Evolutionary conservation across 768 basidiomycete genomes (phyloP).

Genomic region (Rhizopogon salebrosus): DNA sequence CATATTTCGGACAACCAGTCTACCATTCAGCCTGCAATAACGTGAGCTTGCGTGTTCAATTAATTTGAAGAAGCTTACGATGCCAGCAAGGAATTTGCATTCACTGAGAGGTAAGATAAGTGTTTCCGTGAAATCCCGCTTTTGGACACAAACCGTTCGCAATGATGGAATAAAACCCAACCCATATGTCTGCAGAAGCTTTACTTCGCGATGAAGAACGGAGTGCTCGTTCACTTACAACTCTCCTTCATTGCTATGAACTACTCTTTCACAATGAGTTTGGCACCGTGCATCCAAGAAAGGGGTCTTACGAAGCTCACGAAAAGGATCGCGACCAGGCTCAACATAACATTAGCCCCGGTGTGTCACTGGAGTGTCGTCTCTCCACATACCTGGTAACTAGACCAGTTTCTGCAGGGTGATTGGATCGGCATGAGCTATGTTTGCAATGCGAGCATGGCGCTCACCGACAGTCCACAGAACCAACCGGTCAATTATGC

Average conservation of each 20-base stretch:
- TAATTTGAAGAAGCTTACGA: neutral
- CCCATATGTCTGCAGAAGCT: neutral
- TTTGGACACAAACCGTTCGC: neutral
- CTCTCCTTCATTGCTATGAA: slow-evolving; percentile 1
- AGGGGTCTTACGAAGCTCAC: neutral
- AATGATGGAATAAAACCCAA: neutral
- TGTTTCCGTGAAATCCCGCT: neutral
- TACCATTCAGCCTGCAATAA: neutral
- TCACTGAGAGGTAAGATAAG: neutral
- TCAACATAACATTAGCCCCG: neutral
- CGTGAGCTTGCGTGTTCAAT: neutral
- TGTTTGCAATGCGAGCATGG: neutral
- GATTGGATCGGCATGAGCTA: neutral
- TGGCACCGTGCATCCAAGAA: neutral
- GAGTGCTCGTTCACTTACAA: neutral
- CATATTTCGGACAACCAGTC: neutral
- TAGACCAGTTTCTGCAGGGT: neutral
- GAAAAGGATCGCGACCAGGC: neutral
- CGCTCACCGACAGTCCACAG: neutral
- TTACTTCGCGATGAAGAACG: neutral
- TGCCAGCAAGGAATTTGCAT: neutral
- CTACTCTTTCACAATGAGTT: neutral
- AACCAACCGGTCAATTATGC: neutral
- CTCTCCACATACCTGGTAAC: neutral
- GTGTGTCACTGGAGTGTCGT: neutral